Conservation (phyloP, 257 asterid species). For the Primulina eburnea region DNA sequence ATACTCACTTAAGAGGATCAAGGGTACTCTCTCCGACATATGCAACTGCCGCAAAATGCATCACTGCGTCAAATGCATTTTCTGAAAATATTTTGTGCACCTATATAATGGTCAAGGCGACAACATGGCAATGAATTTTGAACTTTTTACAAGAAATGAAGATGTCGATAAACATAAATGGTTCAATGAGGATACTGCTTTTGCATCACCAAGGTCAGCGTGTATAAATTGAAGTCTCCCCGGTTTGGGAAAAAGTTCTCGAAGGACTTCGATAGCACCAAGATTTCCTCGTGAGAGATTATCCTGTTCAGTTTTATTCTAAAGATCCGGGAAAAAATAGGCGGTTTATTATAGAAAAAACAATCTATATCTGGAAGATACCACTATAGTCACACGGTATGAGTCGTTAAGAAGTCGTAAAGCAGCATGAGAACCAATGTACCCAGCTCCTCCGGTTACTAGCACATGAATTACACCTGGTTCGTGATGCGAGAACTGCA, state of each 20-base stretch:
- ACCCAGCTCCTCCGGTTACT: slow-evolving; percentile 60
- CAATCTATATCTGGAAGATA: neutral
- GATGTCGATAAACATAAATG: slow-evolving; percentile 8
- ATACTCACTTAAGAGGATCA: slow-evolving; percentile 75
- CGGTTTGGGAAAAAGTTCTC: slow-evolving; percentile 77
- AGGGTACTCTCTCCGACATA: slow-evolving; percentile 96
- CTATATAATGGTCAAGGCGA: slow-evolving; percentile 41
- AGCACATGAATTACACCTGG: slow-evolving; percentile 47
- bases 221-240: slow-evolving; percentile 88
- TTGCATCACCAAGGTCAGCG: slow-evolving; percentile 87
- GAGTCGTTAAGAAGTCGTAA: slow-evolving; percentile 31
- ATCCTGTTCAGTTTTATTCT: slow-evolving; percentile 42
- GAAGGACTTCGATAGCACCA: slow-evolving; percentile 71
- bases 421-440: slow-evolving; percentile 53
- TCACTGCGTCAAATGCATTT: slow-evolving; percentile 71
- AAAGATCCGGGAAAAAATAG: too few relatives aligned
- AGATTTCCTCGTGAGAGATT: slow-evolving; percentile 90
- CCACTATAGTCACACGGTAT: neutral
- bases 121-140: slow-evolving; percentile 4
- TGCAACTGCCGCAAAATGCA: slow-evolving; percentile 98
- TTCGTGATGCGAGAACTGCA: slow-evolving; percentile 45
- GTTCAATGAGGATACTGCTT: slow-evolving; percentile 49
- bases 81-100: slow-evolving; percentile 60
- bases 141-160: slow-evolving; percentile 18
- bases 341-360: neutral